Evolutionary conservation across 805 yeast genomes (phyloP), one percentile per base, ranked within the genome.

Genomic region (Isabelozyma rhagii): DNA sequence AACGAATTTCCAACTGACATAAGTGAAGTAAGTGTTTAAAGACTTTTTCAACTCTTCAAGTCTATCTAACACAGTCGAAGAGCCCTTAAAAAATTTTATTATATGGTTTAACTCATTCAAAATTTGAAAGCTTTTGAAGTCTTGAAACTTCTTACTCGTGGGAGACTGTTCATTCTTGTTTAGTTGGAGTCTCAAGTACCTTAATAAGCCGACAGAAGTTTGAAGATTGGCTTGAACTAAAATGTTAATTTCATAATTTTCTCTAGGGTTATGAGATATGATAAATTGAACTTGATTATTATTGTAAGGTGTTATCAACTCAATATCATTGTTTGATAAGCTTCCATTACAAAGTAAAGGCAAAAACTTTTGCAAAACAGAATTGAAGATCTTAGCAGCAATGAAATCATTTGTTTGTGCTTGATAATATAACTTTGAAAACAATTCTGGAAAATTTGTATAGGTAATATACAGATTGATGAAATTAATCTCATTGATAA

Each of bases 231-330:
- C 40, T 14, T 58, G 43, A 46, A 50, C 53, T 36, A 62, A 49
- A 13, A 54, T 47, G 21, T 66, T 56, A 28, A 60, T 48, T 41
- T 62, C 67, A 47, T 52, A 62, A 44, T 61, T 61, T 34, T 51
- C 51, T 34, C 54, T 43, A 15, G 48, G 47, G 14, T 51, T 46
- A 2, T 50, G 43, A 10, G 61, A 54, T 10, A 57, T 48, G 18
- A 42, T 45, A 42, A 58, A 51, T 18, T 44, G 49, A 2, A 57
- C 50, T 39, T 39, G n/a, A 3, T 14, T 39, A 5, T 14, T 39
- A 17, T 15, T 13, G 28, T 17, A 41, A 14, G 43, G 28, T 6
- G 25, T 18, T 8, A 43, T 21, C n/a, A 43, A 13, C 8, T 28
- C 45, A 31, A 29, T 31, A 28, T 43, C 45, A 29, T 28, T 27